Evolutionary conservation across 495 filamentous ascomycete species (phyloP), one percentile per base, ranked within the genome.

Genomic region (Venustampulla echinocandica): DNA sequence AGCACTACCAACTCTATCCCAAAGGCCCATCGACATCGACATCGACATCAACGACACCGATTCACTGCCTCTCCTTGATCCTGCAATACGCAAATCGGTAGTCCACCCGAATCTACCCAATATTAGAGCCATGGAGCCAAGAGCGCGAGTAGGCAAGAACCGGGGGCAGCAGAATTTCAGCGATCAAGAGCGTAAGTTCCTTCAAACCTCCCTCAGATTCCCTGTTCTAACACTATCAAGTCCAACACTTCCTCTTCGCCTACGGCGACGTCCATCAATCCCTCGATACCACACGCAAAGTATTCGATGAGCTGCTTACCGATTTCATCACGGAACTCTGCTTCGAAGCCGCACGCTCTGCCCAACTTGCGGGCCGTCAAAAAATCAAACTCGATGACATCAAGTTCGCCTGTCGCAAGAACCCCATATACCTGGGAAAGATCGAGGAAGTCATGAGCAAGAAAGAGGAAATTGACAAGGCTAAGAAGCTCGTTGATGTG

Each of bases 331-430:
- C 92, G 47, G 86, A 89, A 61, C 74, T 92, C 47, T 89, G 84
- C 70, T 92, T 95, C 71, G 82, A 84, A 42, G 90, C 92, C 4
- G 81, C 85, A 20, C 76, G 82, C 18, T 79, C 79, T 53, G 92
- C 92, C 0, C 79, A 82, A 56, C 80, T 92, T 62, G 77, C 83
- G 2, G 80, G 87, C 2, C 80, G 92, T 5, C 84, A 90, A 57
- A 98, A 98, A 67, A 85, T 96, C 67, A 98, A 98, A 60, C 37
- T 95, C 46, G 92, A 98, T 53, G 92, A 98, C 62, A 94, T 97
- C 70, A 85, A 90, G 58, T 97, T 92, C 58, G 85, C 85, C 23
- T 77, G 96, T 43, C 79, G 93, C 24, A 77, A 81, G 25, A 92
- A 96, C 57, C 80, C 85, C 18, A 69, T 75, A 54, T 89, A 92